These are phyloP conservation scores for Cystobasidium pallidum DNA, from an alignment of 1,284 basidiomycete species.

Conservation along the genomic window DNA sequence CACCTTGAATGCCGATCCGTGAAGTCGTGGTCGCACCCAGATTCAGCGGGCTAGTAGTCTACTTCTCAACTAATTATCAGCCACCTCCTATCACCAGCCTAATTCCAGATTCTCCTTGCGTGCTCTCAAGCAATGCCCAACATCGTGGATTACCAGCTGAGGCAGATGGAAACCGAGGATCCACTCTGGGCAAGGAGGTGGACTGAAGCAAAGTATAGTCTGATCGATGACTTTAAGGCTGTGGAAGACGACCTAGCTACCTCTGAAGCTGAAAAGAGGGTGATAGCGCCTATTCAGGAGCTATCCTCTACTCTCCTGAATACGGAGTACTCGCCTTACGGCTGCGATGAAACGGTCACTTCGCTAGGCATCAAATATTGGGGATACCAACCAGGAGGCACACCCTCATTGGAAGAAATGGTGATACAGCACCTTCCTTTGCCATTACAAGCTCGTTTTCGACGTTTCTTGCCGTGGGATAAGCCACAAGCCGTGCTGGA, in stretches of 20 bases:
- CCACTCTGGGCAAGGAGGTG: slow-evolving; percentile 1
- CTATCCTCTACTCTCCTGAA: slow-evolving; percentile 24
- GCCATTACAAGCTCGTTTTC: slow-evolving; percentile 14
- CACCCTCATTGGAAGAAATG: slow-evolving; percentile 20
- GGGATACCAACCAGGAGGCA: slow-evolving; percentile 27
- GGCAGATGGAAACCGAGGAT: slow-evolving; percentile 9
- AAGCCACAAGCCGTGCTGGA: slow-evolving; percentile 24
- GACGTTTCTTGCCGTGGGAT: slow-evolving; percentile 31
- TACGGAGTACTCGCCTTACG: slow-evolving; percentile 41
- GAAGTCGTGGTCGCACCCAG: too few relatives aligned
- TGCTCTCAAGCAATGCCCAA: background rate
- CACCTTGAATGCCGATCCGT: too few relatives aligned
- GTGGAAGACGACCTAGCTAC: slow-evolving; percentile 20
- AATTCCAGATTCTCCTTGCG: too few relatives aligned
- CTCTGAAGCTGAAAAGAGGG: slow-evolving; percentile 19
- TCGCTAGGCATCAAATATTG: slow-evolving; percentile 32
- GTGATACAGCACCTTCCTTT: slow-evolving; percentile 29
- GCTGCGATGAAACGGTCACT: slow-evolving; percentile 37
- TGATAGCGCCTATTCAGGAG: background rate
- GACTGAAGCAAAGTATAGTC: slow-evolving; percentile 8
- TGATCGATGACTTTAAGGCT: slow-evolving; percentile 23
- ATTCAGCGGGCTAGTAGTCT: too few relatives aligned
- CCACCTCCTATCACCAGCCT: too few relatives aligned
- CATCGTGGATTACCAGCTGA: slow-evolving; percentile 1
- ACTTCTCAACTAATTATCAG: too few relatives aligned